Evolutionary conservation across 2,329 filamentous ascomycete species (phyloP), one percentile per base, ranked within the genome.

Genomic region (Penicillium sp.): DNA sequence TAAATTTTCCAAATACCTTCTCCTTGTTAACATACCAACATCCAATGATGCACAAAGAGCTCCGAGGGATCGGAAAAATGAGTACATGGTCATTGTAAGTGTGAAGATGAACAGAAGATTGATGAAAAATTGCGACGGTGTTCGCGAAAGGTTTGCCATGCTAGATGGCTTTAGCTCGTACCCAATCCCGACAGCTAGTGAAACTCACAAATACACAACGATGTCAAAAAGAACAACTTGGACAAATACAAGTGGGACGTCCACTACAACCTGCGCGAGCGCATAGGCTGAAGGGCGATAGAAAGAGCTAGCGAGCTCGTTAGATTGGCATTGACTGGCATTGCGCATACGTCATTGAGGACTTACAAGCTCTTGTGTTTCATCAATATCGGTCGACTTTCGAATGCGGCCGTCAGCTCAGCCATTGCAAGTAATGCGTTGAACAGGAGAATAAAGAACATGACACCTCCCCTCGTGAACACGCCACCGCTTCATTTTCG

Each of bases 341-440:
- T 27, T 27, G 24, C 5, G 24, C 8, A 27, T 1, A 8, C 5
- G 5, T 27, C 5, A 8, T 6, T 3, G 5, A 5, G 13, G 14
- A 53, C 75, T 59, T 55, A 76, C 75, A 88, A 89, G 22, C 80
- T 84, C 65, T 88, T 88, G 70, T 89, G 87, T 67, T 89, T 89
- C 49, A 88, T 72, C 38, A 90, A 70, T 52, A 90, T 88, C 0
- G 85, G 86, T 42, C 86, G 81, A 21, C 80, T 81, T 45, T 79
- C 72, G 59, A 88, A 89, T 0, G 84, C 80, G 1, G 83, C 71
- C 0, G 85, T 84, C 39, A 85, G 75, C 62, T 88, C 84, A 5
- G 82, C 81, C 44, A 87, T 67, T 4, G 85, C 83, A 31, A 87
- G 75, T 8, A 88, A 72, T 10, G 84, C 78, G 59, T 87, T 87